Evolutionary conservation across 2,329 filamentous ascomycete genomes (phyloP), one percentile per base, ranked within the genome.

Genomic region (Cercospora sp.): DNA sequence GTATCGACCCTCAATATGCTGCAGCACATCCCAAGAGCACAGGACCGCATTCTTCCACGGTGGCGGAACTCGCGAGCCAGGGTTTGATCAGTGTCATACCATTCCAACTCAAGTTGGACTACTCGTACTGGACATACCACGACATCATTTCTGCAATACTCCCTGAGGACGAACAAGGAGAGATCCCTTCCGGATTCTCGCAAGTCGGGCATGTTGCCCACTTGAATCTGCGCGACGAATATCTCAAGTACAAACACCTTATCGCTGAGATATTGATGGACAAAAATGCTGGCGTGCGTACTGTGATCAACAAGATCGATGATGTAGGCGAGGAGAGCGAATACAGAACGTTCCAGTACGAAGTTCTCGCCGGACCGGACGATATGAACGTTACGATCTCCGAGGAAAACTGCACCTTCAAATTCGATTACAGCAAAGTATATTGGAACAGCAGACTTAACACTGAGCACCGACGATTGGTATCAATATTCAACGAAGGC

Each of bases 361-460:
- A 99, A 81, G 87, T 98, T 13, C 87, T 99, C 0, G 89, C 89
- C 1, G 95, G 95, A 0, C 86, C 88, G 0, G 88, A 93, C 74
- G 90, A 98, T 75, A 83, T 97, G 79, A 89, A 94, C 63, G 95
- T 99, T 64, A 87, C 91, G 70, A 86, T 95, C 63, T 88, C 87
- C 71, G 93, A 97, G 81, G 90, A 91, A 74, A 87, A 89, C 69
- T 98, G 95, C 81, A 83, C 85, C n/a, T 99, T 97, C 82, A 85
- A 85, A 65, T 98, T 99, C 79, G 92, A 99, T 82, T 99, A 96
- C 79, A 88, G 91, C 70, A 96, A 96, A 74, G 95, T 99, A 3
- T 99, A 99, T 84, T 99, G 94, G 94, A 99, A 99, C 81, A 93
- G 89, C 75, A 89, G 94, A 73, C 87, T 99, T 13, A 90, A 96